Conservation (phyloP, 768 basidiomycete genomes). For the Russula emetica region DNA sequence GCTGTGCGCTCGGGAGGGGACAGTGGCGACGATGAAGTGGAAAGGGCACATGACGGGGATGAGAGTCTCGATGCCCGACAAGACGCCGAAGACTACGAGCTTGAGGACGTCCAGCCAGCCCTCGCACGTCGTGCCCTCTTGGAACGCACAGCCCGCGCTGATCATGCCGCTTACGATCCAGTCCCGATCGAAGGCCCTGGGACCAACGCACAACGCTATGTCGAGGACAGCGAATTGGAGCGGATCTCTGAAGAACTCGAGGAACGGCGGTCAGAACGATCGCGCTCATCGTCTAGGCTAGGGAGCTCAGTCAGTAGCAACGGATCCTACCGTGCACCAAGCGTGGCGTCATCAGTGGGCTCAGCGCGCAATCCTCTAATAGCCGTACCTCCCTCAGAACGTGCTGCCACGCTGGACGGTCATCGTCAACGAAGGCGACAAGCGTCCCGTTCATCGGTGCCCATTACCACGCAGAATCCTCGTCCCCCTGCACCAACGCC, state of each 20-base stretch:
- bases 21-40: conserved; percentile 23
- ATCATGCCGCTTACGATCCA: conserved; percentile 51
- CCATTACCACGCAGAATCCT: not conserved
- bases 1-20: not conserved
- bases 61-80: conserved; percentile 27
- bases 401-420: not conserved
- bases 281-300: conserved; percentile 27
- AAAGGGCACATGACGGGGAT: conserved; percentile 29
- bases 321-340: conserved; percentile 21
- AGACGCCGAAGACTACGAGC: conserved; percentile 28
- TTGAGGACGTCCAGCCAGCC: conserved; percentile 17
- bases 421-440: not conserved
- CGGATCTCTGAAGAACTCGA: conserved; percentile 64
- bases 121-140: conserved; percentile 26
- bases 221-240: conserved; percentile 56
- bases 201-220: conserved; percentile 38
- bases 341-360: conserved; percentile 22
- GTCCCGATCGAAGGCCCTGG: conserved; percentile 28
- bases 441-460: not conserved
- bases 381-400: not conserved
- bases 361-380: conserved; percentile 2
- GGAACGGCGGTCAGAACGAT: conserved; percentile 55
- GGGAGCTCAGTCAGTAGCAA: conserved; percentile 20
- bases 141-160: conserved; percentile 51
- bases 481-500: conserved; percentile 23